Conservation (phyloP, 1,284 basidiomycete species). For the Sutorius eximius region DNA sequence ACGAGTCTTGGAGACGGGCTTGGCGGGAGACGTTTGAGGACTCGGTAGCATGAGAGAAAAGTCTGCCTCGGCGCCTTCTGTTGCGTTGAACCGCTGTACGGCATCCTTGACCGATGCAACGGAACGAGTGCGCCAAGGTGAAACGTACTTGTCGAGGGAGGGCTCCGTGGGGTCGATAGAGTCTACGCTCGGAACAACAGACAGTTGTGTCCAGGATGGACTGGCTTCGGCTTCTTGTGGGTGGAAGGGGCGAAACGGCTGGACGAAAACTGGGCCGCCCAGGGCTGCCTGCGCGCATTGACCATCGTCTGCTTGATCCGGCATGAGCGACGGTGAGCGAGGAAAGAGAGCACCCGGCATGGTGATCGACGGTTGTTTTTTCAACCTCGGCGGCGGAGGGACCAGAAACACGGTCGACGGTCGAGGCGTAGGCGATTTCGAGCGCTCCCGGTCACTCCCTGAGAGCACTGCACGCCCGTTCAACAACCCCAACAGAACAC, state of each 20-base stretch:
- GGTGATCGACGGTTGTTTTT: conserved; percentile 48
- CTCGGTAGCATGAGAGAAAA: conserved; percentile 43
- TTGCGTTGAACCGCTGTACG: conserved; percentile 42
- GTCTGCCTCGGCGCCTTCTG: conserved; percentile 33
- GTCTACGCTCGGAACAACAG: neutral
- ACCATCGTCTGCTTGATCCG: conserved; percentile 34
- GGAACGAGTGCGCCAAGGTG: conserved; percentile 29
- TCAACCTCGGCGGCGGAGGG: conserved; percentile 34
- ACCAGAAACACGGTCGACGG: conserved; percentile 28
- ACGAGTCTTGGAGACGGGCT: conserved; percentile 11
- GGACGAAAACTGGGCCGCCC: neutral
- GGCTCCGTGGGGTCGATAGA: conserved; percentile 12
- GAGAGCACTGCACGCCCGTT: conserved; percentile 20
- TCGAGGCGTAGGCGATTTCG: conserved; percentile 25
- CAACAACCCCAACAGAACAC: neutral
- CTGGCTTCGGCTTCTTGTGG: conserved; percentile 13
- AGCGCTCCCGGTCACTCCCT: conserved; percentile 22
- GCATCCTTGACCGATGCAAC: conserved; percentile 44
- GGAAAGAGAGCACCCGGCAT: conserved; percentile 81
- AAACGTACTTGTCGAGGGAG: conserved; percentile 31
- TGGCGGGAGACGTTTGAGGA: conserved; percentile 31
- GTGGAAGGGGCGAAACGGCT: neutral
- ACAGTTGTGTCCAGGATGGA: conserved; percentile 14
- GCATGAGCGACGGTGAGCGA: conserved; percentile 63
- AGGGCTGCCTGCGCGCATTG: neutral